Evolutionary conservation across 169 alveolate species (phyloP), one percentile per base, ranked within the genome.

Genomic region (Eimeria maxima): DNA sequence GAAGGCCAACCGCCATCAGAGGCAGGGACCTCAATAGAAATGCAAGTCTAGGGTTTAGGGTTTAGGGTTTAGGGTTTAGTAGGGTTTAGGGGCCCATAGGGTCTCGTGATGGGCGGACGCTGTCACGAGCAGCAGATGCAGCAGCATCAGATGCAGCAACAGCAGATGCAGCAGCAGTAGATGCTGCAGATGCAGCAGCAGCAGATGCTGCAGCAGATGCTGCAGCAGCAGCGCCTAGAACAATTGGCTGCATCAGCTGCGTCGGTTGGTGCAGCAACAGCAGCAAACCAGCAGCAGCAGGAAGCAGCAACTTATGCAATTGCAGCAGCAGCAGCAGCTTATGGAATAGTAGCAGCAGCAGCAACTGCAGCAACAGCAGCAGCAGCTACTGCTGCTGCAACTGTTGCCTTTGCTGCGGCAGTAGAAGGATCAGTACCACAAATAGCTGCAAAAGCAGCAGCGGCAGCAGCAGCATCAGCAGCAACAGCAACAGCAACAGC

Each of bases 301-400:
- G 83, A 5, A 73, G 74, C 74, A 63, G 47, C 13, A 29, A 42
- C 83, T 73, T 6, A 22, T 29, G 14, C 83, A 22, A 47, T 47
- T 73, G 44, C 83, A 73, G 63, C 65, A 42, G 88, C 67, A 45
- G 67, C 63, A 7, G 88, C 63, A 78, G 88, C 63, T n/a, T n/a
- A n/a, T 13, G 88, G 38, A 78, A 29, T 6, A 42, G 88, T 7
- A 10, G 65, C 57, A 44, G 63, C 83, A 29, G 8, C 83, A 29
- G 83, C 83, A 73, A 47, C 83, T n/a, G 33, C 83, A 73, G 83
- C 83, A 73, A n/a, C n/a, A n/a, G n/a, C n/a, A n/a, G n/a, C n/a
- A n/a, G n/a, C n/a, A n/a, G n/a, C n/a, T n/a, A n/a, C n/a, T n/a
- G n/a, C n/a, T n/a, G n/a, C n/a, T n/a, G n/a, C n/a, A n/a, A n/a